Evolutionary conservation across 805 yeast species (phyloP).

Genomic region (Kodamaea kaohsiungensis): DNA sequence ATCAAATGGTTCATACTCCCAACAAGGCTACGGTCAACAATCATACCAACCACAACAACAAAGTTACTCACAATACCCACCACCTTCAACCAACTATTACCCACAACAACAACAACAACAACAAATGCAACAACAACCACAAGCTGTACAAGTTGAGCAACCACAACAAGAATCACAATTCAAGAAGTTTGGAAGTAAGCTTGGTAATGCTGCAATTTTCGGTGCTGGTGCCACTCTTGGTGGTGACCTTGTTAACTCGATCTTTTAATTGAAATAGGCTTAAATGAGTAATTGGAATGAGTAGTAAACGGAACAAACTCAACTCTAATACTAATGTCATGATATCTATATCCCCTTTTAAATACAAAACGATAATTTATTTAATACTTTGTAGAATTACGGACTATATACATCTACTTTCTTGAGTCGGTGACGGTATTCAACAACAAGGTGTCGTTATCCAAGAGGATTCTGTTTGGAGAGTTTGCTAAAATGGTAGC

Average conservation of each 20-base stretch:
- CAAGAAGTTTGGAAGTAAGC: conserved; percentile 71
- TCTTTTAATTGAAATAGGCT: conserved; percentile 41
- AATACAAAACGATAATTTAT: background rate
- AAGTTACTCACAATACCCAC: conserved; percentile 49
- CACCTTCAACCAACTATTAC: conserved; percentile 50
- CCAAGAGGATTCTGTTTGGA: conserved; percentile 89
- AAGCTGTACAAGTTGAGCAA: conserved; percentile 21
- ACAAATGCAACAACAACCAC: conserved; percentile 21
- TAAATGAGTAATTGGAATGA: no score
- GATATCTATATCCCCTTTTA: background rate
- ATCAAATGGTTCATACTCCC: conserved; percentile 3
- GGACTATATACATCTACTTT: conserved; percentile 24
- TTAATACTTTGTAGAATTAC: conserved; percentile 4
- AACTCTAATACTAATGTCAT: no score
- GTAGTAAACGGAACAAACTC: no score
- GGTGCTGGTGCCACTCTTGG: conserved; percentile 98
- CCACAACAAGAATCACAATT: conserved; percentile 31
- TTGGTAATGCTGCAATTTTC: conserved; percentile 90
- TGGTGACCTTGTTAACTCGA: conserved; percentile 72
- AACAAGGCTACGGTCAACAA: conserved; percentile 17
- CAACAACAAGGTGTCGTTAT: conserved; percentile 87
- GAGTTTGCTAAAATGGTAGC: conserved; percentile 81
- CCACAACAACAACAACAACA: conserved; percentile 24
- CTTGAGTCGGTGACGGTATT: conserved; percentile 85
- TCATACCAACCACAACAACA: conserved; percentile 22